phyloP scores from a whole-genome alignment of 148 eudicot genomes.

The Limonium bicolor region DNA sequence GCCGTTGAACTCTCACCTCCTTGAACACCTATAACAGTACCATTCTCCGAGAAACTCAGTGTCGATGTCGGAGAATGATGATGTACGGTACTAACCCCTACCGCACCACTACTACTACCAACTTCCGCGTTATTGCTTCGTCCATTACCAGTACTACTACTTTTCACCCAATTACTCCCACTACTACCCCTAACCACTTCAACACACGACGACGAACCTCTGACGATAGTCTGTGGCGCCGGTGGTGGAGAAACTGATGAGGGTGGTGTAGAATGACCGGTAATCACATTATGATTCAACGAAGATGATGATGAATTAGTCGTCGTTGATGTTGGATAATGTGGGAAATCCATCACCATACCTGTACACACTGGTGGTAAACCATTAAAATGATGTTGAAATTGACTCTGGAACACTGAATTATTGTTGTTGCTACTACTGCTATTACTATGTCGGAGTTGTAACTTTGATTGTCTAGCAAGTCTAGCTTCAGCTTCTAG shows the following conservation, averaged over 20 bases:
- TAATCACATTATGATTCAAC: neutral
- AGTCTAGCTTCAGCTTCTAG: slow-evolving; percentile 90
- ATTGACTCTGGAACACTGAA: neutral
- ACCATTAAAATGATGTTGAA: too few species aligned
- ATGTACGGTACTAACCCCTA: slow-evolving; percentile 9
- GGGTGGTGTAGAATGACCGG: too few species aligned
- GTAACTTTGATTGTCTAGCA: slow-evolving; percentile 59
- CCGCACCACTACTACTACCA: slow-evolving; percentile 4
- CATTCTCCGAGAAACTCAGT: slow-evolving; percentile 42
- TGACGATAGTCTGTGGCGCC: slow-evolving; percentile 7
- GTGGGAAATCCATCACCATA: too few species aligned
- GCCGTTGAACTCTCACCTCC: slow-evolving; percentile 8
- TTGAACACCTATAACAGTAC: neutral
- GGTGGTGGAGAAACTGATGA: slow-evolving; percentile 5
- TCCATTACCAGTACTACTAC: neutral
- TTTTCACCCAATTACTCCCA: slow-evolving; percentile 9
- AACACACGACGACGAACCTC: slow-evolving; percentile 32
- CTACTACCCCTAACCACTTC: slow-evolving; percentile 39
- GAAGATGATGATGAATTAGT: neutral
- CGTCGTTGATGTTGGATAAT: too few species aligned
- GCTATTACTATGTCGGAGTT: slow-evolving; percentile 2
- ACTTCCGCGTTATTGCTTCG: slow-evolving; percentile 4
- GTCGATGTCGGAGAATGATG: slow-evolving; percentile 73
- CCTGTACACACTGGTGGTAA: too few species aligned
- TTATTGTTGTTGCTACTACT: slow-evolving; percentile 2